Evolutionary conservation across 2,329 filamentous ascomycete genomes (phyloP).

Genomic region (Nannizzia gypsea): DNA sequence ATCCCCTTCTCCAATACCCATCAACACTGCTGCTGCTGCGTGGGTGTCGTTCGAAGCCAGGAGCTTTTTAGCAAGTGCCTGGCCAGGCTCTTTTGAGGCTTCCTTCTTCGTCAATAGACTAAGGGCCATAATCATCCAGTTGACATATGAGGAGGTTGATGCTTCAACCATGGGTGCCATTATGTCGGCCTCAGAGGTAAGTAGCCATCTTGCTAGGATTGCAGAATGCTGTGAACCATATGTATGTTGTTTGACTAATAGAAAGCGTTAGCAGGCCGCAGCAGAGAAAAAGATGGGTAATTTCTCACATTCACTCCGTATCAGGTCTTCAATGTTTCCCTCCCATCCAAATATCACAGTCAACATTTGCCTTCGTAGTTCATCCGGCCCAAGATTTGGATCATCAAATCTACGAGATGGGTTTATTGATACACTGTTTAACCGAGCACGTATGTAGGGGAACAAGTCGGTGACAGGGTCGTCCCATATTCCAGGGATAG

Average conservation of each 20-base stretch:
- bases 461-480: conserved; percentile 66
- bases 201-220: conserved; percentile 83
- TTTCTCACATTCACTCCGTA: conserved; percentile 62
- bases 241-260: conserved; percentile 54
- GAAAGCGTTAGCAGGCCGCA: conserved; percentile 5
- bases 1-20: conserved; percentile 82
- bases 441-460: conserved; percentile 66
- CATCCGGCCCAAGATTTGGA: conserved; percentile 54
- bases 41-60: conserved; percentile 85
- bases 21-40: conserved; percentile 80
- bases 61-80: conserved; percentile 79
- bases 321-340: conserved; percentile 64
- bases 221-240: conserved; percentile 65
- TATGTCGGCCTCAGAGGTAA: conserved; percentile 68
- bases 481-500: conserved; percentile 66
- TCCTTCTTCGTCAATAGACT: conserved; percentile 69
- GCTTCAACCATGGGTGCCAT: conserved; percentile 64
- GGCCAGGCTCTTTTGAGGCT: conserved; percentile 79
- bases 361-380: conserved; percentile 81
- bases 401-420: conserved; percentile 50
- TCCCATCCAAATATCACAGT: conserved; percentile 93
- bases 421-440: conserved; percentile 74
- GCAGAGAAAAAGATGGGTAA: not conserved
- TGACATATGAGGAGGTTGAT: conserved; percentile 78
- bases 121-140: conserved; percentile 93